These are phyloP conservation scores for Mallotus japonicus DNA, from an alignment of 441 rosid species.

Conservation along the genomic window DNA sequence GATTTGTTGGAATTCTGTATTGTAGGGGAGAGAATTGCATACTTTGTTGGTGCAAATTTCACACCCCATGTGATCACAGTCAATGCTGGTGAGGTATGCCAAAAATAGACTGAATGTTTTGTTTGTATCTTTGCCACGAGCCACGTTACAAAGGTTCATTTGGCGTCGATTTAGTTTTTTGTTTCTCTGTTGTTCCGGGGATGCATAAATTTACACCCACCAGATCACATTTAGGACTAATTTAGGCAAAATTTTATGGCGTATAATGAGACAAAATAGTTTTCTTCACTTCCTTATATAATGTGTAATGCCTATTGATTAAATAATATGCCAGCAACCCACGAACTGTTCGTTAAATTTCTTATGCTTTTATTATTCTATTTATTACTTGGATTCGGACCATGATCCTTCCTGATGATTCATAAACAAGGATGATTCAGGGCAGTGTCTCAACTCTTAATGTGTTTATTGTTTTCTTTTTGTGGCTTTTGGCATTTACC, in stretches of 20 bases:
- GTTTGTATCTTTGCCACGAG: not conserved
- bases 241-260: not conserved
- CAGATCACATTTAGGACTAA: not conserved
- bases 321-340: too few relatives aligned
- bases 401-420: too few relatives aligned
- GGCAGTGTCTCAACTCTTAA: too few relatives aligned
- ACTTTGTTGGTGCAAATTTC: slow-evolving; percentile 68
- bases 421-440: too few relatives aligned
- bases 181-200: too few relatives aligned
- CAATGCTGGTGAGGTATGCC: slow-evolving; percentile 84
- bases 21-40: slow-evolving; percentile 55
- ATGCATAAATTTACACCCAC: too few relatives aligned
- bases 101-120: not conserved
- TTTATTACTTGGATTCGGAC: too few relatives aligned
- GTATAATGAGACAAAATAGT: too few relatives aligned
- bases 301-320: not conserved
- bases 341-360: too few relatives aligned
- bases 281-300: too few relatives aligned
- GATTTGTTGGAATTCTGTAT: slow-evolving; percentile 20
- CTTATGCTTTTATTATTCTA: too few relatives aligned
- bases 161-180: too few relatives aligned
- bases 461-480: not conserved
- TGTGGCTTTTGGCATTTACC: not conserved
- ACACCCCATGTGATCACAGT: slow-evolving; percentile 87
- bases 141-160: not conserved